phyloP scores from a whole-genome alignment of 805 yeast species.

The Debaryomyces maramus region DNA sequence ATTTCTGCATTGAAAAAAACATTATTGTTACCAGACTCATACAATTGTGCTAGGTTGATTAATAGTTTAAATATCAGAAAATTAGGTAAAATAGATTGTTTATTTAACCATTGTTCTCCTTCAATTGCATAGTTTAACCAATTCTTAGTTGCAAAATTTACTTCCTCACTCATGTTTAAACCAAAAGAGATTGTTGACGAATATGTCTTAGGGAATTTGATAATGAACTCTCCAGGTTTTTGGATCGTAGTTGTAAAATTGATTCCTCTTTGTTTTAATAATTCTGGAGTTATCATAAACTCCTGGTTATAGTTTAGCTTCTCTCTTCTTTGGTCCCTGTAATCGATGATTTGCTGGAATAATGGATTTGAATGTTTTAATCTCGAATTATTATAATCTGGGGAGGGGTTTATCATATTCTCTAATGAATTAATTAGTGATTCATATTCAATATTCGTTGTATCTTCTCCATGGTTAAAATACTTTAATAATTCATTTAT shows the following conservation, averaged over 20 bases:
- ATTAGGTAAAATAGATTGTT: slow-evolving; percentile 50
- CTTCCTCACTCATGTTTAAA: slow-evolving; percentile 54
- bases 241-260: slow-evolving; percentile 50
- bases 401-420: slow-evolving; percentile 27
- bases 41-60: slow-evolving; percentile 44
- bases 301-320: slow-evolving; percentile 39
- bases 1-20: slow-evolving; percentile 36
- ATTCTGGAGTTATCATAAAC: slow-evolving; percentile 49
- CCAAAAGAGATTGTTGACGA: slow-evolving; percentile 55
- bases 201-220: slow-evolving; percentile 58
- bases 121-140: slow-evolving; percentile 56
- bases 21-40: slow-evolving; percentile 29
- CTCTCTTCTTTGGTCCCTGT: slow-evolving; percentile 12
- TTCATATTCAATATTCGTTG: slow-evolving; percentile 21
- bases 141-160: slow-evolving; percentile 53
- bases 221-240: slow-evolving; percentile 58
- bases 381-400: slow-evolving; percentile 23
- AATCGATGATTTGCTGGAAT: slow-evolving; percentile 24
- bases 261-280: slow-evolving; percentile 50
- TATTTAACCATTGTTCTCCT: slow-evolving; percentile 51
- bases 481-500: slow-evolving; percentile 16
- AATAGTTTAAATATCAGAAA: slow-evolving; percentile 53
- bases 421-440: slow-evolving; percentile 31
- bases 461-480: slow-evolving; percentile 14
- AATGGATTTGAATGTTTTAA: slow-evolving; percentile 25